These are phyloP conservation scores for Rhizophagus sp. DNA, from an alignment of 192 early-diverging fungal genomes.

Conservation along the genomic window DNA sequence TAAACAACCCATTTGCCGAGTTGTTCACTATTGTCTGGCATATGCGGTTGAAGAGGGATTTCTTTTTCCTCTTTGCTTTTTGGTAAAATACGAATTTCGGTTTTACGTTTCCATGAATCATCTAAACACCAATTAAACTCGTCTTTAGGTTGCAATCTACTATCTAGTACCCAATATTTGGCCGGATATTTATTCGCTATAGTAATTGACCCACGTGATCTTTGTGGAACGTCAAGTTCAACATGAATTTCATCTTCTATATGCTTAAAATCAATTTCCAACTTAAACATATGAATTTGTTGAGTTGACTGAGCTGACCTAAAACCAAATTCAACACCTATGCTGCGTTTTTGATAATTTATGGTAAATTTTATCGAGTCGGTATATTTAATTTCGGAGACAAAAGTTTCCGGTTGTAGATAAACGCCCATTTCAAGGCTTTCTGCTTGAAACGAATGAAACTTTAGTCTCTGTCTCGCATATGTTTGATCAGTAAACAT, in stretches of 20 bases:
- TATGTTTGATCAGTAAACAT: neutral
- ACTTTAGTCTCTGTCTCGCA: neutral
- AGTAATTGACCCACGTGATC: constrained; percentile 30
- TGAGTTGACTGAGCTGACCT: constrained; percentile 9
- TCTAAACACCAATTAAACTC: constrained; percentile 24
- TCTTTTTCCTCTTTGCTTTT: neutral
- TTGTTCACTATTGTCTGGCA: constrained; percentile 31
- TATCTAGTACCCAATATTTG: constrained; percentile 39
- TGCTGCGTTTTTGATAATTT: constrained; percentile 30
- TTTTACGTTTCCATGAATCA: constrained; percentile 36
- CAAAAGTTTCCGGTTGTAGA: constrained; percentile 24
- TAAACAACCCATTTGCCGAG: constrained; percentile 50
- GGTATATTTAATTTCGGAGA: constrained; percentile 21
- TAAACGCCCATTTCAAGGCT: constrained; percentile 34
- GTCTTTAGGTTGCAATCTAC: neutral
- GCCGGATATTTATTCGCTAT: constrained; percentile 45
- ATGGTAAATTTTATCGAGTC: constrained; percentile 22
- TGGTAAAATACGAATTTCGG: constrained; percentile 29
- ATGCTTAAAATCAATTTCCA: constrained; percentile 44
- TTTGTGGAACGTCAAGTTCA: constrained; percentile 24
- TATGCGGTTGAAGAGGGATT: constrained; percentile 34
- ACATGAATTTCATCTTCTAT: constrained; percentile 28
- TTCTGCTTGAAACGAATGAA: neutral
- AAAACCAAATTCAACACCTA: constrained; percentile 33
- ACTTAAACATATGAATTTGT: neutral